Evolutionary conservation across 2,329 filamentous ascomycete genomes (phyloP).

Genomic region (Niveomyces coronatus): DNA sequence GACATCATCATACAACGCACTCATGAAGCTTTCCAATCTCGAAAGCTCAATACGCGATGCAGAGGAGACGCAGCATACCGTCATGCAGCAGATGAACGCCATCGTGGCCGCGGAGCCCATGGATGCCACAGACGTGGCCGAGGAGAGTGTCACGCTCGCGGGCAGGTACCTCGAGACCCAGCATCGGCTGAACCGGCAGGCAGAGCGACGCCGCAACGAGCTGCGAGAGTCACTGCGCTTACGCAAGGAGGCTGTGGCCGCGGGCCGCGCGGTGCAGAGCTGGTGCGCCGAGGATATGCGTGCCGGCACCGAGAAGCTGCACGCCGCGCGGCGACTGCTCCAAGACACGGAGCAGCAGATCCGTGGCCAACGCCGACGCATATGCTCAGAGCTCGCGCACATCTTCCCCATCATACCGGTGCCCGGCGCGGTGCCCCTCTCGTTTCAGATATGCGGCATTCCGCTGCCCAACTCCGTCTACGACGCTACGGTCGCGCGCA

Average conservation of each 20-base stretch:
- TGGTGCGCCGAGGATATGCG: conserved; percentile 50
- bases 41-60: conserved; percentile 90
- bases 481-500: conserved; percentile 35
- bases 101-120: conserved; percentile 34
- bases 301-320: conserved; percentile 49
- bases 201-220: conserved; percentile 54
- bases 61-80: conserved; percentile 59
- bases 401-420: conserved; percentile 73
- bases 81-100: conserved; percentile 69
- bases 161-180: conserved; percentile 51
- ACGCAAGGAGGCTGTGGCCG: conserved; percentile 56
- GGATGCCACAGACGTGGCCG: conserved; percentile 35
- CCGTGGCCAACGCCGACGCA: conserved; percentile 76
- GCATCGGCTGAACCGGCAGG: conserved; percentile 52
- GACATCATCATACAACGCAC: conserved; percentile 74
- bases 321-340: conserved; percentile 43
- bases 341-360: conserved; percentile 52
- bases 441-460: conserved; percentile 74
- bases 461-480: conserved; percentile 73
- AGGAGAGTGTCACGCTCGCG: conserved; percentile 38
- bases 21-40: conserved; percentile 81
- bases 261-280: conserved; percentile 49
- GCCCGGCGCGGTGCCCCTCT: conserved; percentile 48
- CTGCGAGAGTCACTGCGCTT: conserved; percentile 55
- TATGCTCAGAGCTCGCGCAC: conserved; percentile 69